These are phyloP conservation scores for Lathyrus sativus DNA, from an alignment of 306 rosid species.

Conservation along the genomic window DNA sequence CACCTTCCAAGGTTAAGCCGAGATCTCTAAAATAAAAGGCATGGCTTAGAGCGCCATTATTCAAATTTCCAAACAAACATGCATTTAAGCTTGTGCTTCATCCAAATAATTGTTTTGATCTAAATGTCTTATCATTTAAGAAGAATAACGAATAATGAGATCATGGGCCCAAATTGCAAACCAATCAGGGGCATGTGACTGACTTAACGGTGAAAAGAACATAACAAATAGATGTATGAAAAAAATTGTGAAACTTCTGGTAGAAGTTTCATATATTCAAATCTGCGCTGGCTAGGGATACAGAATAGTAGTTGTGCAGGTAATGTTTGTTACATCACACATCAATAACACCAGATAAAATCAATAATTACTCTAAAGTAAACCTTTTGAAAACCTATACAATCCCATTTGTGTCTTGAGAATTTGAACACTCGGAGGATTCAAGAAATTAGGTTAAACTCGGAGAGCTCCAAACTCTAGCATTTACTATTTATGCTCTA, in stretches of 20 bases:
- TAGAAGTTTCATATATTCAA: slow-evolving; percentile 7
- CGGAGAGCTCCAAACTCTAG: slow-evolving; percentile 30
- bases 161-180: background rate
- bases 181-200: slow-evolving; percentile 3
- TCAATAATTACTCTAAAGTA: background rate
- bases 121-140: background rate
- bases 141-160: background rate
- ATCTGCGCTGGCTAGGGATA: slow-evolving; percentile 4
- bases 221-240: background rate
- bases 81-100: slow-evolving; percentile 20
- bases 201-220: slow-evolving; percentile 17
- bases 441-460: slow-evolving; percentile 17
- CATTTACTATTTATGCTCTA: slow-evolving; percentile 21
- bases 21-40: slow-evolving; percentile 8
- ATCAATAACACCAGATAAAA: slow-evolving; percentile 14
- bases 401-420: background rate
- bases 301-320: slow-evolving; percentile 4
- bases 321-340: slow-evolving; percentile 12
- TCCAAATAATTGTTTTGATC: background rate
- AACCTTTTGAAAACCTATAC: slow-evolving; percentile 6
- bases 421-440: background rate
- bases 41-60: slow-evolving; percentile 2
- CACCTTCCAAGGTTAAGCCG: background rate
- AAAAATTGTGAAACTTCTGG: background rate
- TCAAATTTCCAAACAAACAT: background rate